A percentile compares a stretch with the other conserved stretches of the same genome.
Evolutionary conservation across 2,329 filamentous ascomycete genomes (phyloP).

Genomic region (Fusarium lateritium): DNA sequence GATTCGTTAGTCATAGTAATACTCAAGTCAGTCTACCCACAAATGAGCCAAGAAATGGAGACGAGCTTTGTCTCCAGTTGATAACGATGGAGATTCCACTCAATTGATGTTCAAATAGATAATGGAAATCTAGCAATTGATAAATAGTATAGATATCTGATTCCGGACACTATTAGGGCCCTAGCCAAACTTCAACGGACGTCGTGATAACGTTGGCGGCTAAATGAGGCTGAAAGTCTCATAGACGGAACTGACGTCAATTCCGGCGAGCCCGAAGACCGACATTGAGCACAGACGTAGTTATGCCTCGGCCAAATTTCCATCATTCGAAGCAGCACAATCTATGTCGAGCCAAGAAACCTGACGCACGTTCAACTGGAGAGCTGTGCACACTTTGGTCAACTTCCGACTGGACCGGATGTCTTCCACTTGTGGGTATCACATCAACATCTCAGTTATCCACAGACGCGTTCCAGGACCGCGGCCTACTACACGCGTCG

Average conservation of each 20-base stretch:
- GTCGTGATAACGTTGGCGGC: conserved; percentile 25
- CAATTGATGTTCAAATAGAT: background rate
- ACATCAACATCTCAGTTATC: conserved; percentile 1
- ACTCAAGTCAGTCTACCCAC: conserved; percentile 15
- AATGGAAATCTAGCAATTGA: background rate
- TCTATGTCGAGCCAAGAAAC: conserved; percentile 12
- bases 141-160: background rate
- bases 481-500: background rate
- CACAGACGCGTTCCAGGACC: conserved; percentile 1
- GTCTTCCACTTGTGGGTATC: conserved; percentile 3
- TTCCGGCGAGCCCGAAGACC: conserved; percentile 30
- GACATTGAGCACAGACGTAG: conserved; percentile 25
- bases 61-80: conserved; percentile 7
- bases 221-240: conserved; percentile 33
- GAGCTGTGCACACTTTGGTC: conserved; percentile 9
- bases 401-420: conserved; percentile 33
- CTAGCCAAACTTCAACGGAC: background rate
- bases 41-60: conserved; percentile 18
- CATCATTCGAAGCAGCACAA: conserved; percentile 5
- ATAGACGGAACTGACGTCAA: conserved; percentile 28
- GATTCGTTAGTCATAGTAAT: conserved; percentile 38
- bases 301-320: conserved; percentile 28
- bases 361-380: background rate
- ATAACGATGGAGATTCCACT: background rate
- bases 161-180: background rate